Conservation (phyloP, 352 stramenopile species). For the Pythium grandisporangium region DNA sequence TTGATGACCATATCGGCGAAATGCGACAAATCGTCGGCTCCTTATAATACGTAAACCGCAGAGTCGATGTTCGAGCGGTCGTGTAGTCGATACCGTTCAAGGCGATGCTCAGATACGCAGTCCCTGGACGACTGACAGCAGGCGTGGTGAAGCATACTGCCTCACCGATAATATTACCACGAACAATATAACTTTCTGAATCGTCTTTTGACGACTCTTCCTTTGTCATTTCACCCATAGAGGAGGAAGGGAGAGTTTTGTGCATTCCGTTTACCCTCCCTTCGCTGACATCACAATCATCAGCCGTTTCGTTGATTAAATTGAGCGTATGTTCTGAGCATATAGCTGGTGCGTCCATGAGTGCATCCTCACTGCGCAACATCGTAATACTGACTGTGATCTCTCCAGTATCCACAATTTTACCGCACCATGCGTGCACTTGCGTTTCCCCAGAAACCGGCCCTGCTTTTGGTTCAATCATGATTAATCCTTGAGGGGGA, state of each 20-base stretch:
- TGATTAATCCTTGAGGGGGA: conserved; percentile 49
- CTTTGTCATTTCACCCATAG: conserved; percentile 5
- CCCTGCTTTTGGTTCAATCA: conserved; percentile 43
- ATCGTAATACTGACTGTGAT: conserved; percentile 55
- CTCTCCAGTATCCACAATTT: conserved; percentile 58
- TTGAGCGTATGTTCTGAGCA: neutral
- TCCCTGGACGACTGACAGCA: conserved; percentile 20
- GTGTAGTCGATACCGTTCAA: conserved; percentile 78
- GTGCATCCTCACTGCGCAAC: conserved; percentile 16
- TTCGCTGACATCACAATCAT: conserved; percentile 1
- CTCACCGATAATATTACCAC: conserved; percentile 50
- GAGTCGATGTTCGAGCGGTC: conserved; percentile 23
- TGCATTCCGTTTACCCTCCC: too few relatives aligned
- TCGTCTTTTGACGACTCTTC: too few relatives aligned
- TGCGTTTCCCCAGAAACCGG: conserved; percentile 42
- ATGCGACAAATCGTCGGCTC: conserved; percentile 43
- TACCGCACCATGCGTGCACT: conserved; percentile 44
- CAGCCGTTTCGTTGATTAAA: neutral
- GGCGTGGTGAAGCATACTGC: conserved; percentile 43
- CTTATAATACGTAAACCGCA: conserved; percentile 53
- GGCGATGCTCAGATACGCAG: conserved; percentile 49
- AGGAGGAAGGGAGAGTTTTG: neutral
- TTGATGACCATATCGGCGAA: conserved; percentile 30
- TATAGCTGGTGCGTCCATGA: neutral
- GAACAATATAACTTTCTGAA: conserved; percentile 19